A percentile compares a stretch with the other conserved stretches of the same genome.
These are phyloP conservation scores for Sistotremastrum suecicum DNA, from an alignment of 768 basidiomycete species.

Conservation along the genomic window DNA sequence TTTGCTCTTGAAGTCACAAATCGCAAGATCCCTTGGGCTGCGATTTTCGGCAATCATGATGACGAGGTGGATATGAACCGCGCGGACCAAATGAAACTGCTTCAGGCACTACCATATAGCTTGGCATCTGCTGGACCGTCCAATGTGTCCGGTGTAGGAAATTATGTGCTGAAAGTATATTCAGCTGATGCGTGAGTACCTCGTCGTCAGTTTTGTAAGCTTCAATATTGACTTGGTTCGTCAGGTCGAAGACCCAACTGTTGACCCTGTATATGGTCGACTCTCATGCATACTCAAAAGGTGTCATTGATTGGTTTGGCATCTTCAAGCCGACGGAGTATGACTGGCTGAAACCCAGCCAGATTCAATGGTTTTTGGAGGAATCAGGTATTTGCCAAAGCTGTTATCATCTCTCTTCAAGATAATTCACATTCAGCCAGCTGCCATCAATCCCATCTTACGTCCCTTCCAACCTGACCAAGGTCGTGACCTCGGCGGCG, in stretches of 20 bases:
- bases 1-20: conserved; percentile 68
- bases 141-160: conserved; percentile 80
- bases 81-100: conserved; percentile 49
- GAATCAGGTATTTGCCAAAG: conserved; percentile 38
- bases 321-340: conserved; percentile 60
- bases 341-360: conserved; percentile 74
- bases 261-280: conserved; percentile 87
- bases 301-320: conserved; percentile 45
- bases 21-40: conserved; percentile 76
- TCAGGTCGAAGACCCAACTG: conserved; percentile 75
- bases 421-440: conserved; percentile 13
- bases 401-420: background rate
- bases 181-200: conserved; percentile 69
- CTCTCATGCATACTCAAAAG: conserved; percentile 63
- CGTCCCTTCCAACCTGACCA: conserved; percentile 77
- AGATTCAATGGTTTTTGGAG: conserved; percentile 85
- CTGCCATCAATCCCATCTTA: conserved; percentile 54
- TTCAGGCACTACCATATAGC: conserved; percentile 77
- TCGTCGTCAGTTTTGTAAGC: background rate
- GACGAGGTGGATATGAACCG: conserved; percentile 51
- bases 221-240: background rate
- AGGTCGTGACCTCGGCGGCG: conserved; percentile 47
- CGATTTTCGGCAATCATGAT: conserved; percentile 93
- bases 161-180: conserved; percentile 75
- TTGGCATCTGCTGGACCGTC: conserved; percentile 69